Conservation (phyloP, 768 basidiomycete genomes). For the Trichaptum fuscoviolaceum region DNA sequence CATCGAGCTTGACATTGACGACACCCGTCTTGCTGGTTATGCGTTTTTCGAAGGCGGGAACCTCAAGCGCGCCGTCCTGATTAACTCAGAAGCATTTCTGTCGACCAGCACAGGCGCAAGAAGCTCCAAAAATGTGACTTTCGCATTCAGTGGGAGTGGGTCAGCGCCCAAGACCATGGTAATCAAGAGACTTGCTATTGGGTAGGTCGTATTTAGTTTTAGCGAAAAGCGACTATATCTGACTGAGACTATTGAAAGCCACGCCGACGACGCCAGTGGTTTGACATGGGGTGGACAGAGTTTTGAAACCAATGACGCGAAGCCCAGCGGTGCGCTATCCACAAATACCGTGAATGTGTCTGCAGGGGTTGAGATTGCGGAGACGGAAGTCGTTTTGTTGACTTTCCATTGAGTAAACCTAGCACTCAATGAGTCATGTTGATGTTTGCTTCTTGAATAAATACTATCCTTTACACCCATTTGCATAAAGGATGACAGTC, state of each 20-base stretch:
- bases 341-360: conserved; percentile 26
- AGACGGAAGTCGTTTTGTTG: conserved; percentile 43
- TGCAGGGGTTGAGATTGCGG: conserved; percentile 40
- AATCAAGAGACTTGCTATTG: conserved; percentile 46
- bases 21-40: conserved; percentile 51
- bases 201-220: conserved; percentile 25
- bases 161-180: conserved; percentile 26
- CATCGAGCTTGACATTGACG: conserved; percentile 44
- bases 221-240: conserved; percentile 1
- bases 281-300: conserved; percentile 56
- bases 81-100: conserved; percentile 52
- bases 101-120: conserved; percentile 26
- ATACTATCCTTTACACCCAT: no score
- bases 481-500: no score
- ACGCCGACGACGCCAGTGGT: conserved; percentile 44
- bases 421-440: background rate
- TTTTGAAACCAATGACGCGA: conserved; percentile 46
- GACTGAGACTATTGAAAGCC: conserved; percentile 22
- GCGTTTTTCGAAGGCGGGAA: conserved; percentile 47
- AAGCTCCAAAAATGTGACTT: conserved; percentile 21
- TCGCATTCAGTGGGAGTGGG: conserved; percentile 30
- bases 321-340: conserved; percentile 30
- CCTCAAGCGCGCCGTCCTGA: conserved; percentile 47
- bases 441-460: background rate
- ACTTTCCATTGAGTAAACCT: conserved; percentile 23